Evolutionary conservation across 1,139 yeast species (phyloP).

Genomic region (Sugiyamaella paludigena): DNA sequence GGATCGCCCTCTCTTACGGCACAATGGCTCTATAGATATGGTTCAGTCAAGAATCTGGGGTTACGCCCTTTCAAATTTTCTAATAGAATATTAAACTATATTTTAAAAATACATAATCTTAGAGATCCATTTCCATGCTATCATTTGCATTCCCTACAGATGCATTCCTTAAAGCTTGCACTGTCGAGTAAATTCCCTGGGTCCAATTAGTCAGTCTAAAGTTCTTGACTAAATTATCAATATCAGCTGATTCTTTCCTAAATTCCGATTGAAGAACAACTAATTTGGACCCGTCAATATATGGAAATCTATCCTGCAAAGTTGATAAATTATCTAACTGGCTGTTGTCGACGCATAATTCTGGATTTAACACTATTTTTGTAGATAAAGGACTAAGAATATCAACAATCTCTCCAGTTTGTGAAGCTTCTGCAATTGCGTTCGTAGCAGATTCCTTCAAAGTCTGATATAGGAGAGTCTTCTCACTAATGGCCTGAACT

Average conservation of each 20-base stretch:
- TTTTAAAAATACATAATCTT: neutral
- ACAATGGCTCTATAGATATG: too few species aligned
- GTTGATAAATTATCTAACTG: neutral
- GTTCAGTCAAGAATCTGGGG: too few species aligned
- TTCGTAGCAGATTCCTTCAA: slow-evolving; percentile 10
- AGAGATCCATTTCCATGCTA: slow-evolving; percentile 6
- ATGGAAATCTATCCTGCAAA: slow-evolving; percentile 22
- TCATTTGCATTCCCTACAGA: neutral
- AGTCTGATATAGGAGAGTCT: slow-evolving; percentile 45
- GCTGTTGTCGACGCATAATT: neutral
- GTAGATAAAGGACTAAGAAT: slow-evolving; percentile 6
- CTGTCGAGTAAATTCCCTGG: slow-evolving; percentile 24
- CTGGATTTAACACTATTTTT: slow-evolving; percentile 8
- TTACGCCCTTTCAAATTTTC: too few species aligned
- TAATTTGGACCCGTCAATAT: slow-evolving; percentile 23
- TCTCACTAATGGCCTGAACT: slow-evolving; percentile 43
- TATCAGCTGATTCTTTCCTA: slow-evolving; percentile 11
- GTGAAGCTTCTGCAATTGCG: neutral
- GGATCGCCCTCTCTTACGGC: too few species aligned
- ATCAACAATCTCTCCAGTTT: slow-evolving; percentile 5
- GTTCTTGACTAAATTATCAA: slow-evolving; percentile 17
- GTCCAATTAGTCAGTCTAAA: slow-evolving; percentile 26
- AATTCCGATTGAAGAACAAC: slow-evolving; percentile 16
- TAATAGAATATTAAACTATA: neutral
- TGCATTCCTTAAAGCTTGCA: slow-evolving; percentile 9